Conservation (phyloP, 768 basidiomycete species). For the Neoboletus subvelutipes region DNA sequence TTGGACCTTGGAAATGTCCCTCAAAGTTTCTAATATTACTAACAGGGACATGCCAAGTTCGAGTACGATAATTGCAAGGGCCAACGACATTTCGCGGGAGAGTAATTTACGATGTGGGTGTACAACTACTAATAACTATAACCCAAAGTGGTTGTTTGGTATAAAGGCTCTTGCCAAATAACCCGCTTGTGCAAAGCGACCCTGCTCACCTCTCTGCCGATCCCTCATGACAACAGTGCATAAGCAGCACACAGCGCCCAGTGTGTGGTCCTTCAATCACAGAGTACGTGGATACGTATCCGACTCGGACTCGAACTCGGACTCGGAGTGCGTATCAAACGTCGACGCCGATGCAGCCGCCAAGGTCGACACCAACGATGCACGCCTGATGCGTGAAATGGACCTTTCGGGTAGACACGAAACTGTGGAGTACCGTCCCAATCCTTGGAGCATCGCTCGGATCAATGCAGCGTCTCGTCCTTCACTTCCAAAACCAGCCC, state of each 20-base stretch:
- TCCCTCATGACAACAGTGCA: neutral
- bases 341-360: neutral
- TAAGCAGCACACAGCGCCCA: neutral
- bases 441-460: constrained; percentile 80
- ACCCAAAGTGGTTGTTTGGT: neutral
- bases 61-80: neutral
- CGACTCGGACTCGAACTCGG: constrained; percentile 22
- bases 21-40: neutral
- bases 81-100: neutral
- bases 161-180: constrained; percentile 10
- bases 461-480: constrained; percentile 66
- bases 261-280: constrained; percentile 32
- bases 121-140: too few species aligned
- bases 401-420: constrained; percentile 64
- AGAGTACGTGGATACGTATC: constrained; percentile 12
- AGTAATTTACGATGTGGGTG: too few species aligned
- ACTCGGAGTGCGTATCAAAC: constrained; percentile 1
- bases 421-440: constrained; percentile 63
- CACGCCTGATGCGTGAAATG: constrained; percentile 44
- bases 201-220: too few species aligned
- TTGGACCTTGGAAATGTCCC: neutral
- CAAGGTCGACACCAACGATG: constrained; percentile 21
- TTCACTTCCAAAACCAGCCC: neutral
- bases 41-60: too few species aligned
- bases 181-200: too few species aligned